A percentile compares a stretch with the other conserved stretches of the same genome.
Evolutionary conservation across 179 eudicot genomes (phyloP).

Genomic region (Nepenthes alata): DNA sequence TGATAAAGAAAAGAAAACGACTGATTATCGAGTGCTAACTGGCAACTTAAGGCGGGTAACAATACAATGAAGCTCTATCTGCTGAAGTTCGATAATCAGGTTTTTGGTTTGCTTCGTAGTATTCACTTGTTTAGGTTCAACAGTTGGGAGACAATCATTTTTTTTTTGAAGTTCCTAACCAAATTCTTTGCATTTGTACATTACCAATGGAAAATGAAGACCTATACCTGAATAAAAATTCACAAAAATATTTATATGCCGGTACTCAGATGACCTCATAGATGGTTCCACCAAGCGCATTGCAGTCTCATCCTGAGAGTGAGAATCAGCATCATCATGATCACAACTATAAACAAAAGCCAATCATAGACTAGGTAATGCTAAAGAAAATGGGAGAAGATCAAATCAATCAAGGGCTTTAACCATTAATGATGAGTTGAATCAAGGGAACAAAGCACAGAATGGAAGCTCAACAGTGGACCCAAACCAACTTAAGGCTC

Average conservation of each 20-base stretch:
- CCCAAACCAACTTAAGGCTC: no score
- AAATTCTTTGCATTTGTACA: neutral
- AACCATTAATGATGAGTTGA: no score
- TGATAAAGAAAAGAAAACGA: no score
- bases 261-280: constrained; percentile 61
- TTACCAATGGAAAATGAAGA: neutral
- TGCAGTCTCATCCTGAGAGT: constrained; percentile 78
- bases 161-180: neutral
- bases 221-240: constrained; percentile 76
- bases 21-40: no score
- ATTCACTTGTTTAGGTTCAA: neutral
- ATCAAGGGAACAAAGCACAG: no score
- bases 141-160: neutral
- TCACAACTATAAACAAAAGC: neutral
- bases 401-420: neutral
- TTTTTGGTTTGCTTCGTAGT: no score
- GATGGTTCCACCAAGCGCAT: constrained; percentile 63
- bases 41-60: no score
- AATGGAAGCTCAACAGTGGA: no score
- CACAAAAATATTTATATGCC: constrained; percentile 76
- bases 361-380: neutral
- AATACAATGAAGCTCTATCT: no score
- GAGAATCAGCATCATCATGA: neutral
- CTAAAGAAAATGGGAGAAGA: neutral
- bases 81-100: no score